Percentiles rank a stretch among this genome's conserved stretches.
These are phyloP conservation scores for Ambrosiella cleistominuta DNA, from an alignment of 2,329 filamentous ascomycete genomes.

Conservation along the genomic window DNA sequence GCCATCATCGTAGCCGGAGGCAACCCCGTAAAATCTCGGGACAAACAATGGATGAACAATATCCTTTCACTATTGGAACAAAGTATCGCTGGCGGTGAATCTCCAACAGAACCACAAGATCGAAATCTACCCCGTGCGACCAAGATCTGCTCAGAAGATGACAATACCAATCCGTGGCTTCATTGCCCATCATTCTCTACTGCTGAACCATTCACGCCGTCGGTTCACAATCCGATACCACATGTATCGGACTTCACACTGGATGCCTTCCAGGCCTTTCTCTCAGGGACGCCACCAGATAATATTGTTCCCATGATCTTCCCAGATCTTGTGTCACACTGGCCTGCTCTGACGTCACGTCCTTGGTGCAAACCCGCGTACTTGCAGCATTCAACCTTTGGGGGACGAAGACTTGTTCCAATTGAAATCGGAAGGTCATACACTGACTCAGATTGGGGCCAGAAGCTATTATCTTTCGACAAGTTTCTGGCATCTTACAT, in stretches of 20 bases:
- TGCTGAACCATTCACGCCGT: slow-evolving; percentile 22
- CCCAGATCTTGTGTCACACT: slow-evolving; percentile 43
- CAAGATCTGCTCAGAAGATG: not conserved
- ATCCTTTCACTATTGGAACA: slow-evolving; percentile 11
- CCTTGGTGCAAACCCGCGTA: slow-evolving; percentile 62
- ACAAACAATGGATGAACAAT: slow-evolving; percentile 11
- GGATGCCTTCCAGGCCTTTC: slow-evolving; percentile 42
- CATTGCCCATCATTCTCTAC: slow-evolving; percentile 7
- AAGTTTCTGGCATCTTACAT: slow-evolving; percentile 53
- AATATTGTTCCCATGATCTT: slow-evolving; percentile 48
- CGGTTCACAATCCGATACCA: slow-evolving; percentile 25
- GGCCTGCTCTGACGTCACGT: slow-evolving; percentile 55
- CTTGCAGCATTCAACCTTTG: slow-evolving; percentile 55
- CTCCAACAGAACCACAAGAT: not conserved
- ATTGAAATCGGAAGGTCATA: slow-evolving; percentile 78
- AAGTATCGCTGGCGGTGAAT: not conserved
- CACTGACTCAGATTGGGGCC: slow-evolving; percentile 69
- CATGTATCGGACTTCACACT: slow-evolving; percentile 32
- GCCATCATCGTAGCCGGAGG: slow-evolving; percentile 42
- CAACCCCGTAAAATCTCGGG: slow-evolving; percentile 15
- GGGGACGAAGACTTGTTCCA: slow-evolving; percentile 63
- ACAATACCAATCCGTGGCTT: not conserved
- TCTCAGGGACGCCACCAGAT: slow-evolving; percentile 23
- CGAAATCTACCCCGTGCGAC: slow-evolving; percentile 5
- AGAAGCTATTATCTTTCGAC: slow-evolving; percentile 58